These are phyloP conservation scores for Cydonia oblonga DNA, from an alignment of 331 rosid genomes.

Conservation along the genomic window DNA sequence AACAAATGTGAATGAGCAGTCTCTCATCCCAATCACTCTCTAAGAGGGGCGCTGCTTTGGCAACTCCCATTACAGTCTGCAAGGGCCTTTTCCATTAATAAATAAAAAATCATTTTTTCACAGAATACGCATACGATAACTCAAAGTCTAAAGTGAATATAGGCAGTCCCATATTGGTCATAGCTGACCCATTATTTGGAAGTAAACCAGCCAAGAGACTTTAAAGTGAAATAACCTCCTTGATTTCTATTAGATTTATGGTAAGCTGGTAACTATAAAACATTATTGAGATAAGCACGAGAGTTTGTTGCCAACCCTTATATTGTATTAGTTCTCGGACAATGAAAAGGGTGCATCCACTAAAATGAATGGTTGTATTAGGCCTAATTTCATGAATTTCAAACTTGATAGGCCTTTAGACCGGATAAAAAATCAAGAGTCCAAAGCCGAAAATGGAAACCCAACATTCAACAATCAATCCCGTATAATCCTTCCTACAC, in stretches of 20 bases:
- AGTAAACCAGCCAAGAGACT: neutral
- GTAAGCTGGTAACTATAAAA: neutral
- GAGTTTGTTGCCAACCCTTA: neutral
- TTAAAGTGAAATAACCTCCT: too few species aligned
- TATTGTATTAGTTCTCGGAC: neutral
- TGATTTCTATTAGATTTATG: neutral
- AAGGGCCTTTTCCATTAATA: slow-evolving; percentile 6
- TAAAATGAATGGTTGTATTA: neutral
- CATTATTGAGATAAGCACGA: neutral
- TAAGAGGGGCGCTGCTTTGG: slow-evolving; percentile 54
- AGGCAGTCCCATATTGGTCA: neutral
- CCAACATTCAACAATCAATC: neutral
- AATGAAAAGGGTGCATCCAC: neutral
- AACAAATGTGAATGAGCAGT: slow-evolving; percentile 70
- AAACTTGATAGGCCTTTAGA: neutral
- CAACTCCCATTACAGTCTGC: slow-evolving; percentile 67
- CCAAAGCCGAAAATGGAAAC: neutral
- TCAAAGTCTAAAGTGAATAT: neutral
- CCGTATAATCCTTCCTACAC: neutral
- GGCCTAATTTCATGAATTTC: neutral
- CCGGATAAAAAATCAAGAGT: neutral
- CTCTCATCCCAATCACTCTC: slow-evolving; percentile 54
- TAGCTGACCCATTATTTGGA: neutral
- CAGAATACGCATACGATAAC: neutral
- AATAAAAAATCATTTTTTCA: neutral